phyloP scores from a whole-genome alignment of 805 yeast species.

The Sugiyamaella qingdaonensis region DNA sequence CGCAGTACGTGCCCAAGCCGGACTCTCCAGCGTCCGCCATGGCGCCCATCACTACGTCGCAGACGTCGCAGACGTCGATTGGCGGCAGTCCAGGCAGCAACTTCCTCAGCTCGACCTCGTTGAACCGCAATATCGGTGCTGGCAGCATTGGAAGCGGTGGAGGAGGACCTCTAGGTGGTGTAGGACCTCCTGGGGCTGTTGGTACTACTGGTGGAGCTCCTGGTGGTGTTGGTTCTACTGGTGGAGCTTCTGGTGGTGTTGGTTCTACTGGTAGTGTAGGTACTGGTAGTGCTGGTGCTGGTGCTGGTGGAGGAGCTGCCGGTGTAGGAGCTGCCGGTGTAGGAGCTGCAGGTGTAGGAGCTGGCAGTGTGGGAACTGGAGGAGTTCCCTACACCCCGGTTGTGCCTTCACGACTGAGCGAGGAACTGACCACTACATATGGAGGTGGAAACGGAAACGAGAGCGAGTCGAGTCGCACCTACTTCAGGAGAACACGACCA shows the following conservation, averaged over 20 bases:
- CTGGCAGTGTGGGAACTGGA: neutral
- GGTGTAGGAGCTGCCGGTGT: too few species aligned
- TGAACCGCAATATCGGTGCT: neutral
- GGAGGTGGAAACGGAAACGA: neutral
- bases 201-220: too few species aligned
- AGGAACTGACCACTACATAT: conserved; percentile 22
- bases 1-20: conserved; percentile 15
- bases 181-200: too few species aligned
- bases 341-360: too few species aligned
- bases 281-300: too few species aligned
- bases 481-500: neutral
- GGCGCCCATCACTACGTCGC: neutral
- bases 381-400: conserved; percentile 30
- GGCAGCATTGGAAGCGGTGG: too few species aligned
- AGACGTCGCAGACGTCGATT: conserved; percentile 6
- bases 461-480: neutral
- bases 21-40: conserved; percentile 8
- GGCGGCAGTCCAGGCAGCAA: conserved; percentile 8
- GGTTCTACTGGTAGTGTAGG: too few species aligned
- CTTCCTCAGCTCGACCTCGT: neutral
- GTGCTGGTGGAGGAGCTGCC: too few species aligned
- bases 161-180: too few species aligned
- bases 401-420: conserved; percentile 35
- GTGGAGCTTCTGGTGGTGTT: too few species aligned
- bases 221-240: too few species aligned